Conservation (phyloP, 2,329 filamentous ascomycete species). For the Penicillium sp. region DNA sequence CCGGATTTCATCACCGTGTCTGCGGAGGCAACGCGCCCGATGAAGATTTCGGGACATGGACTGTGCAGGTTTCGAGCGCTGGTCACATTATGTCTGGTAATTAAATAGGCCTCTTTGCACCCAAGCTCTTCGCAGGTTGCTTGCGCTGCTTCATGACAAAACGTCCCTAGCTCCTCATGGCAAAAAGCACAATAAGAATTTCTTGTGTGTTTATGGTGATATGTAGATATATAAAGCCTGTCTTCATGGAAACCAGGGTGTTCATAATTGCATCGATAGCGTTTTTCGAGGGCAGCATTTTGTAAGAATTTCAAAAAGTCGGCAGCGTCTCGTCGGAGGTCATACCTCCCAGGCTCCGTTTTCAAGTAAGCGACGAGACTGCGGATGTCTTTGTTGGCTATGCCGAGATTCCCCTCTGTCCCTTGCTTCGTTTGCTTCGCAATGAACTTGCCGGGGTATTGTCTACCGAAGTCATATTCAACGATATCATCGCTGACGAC, state of each 20-base stretch:
- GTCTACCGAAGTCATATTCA: slow-evolving; percentile 31
- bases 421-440: slow-evolving; percentile 21
- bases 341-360: background rate
- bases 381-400: background rate
- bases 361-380: background rate
- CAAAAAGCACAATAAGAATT: background rate
- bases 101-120: background rate
- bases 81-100: background rate
- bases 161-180: background rate
- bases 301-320: background rate
- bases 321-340: background rate
- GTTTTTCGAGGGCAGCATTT: background rate
- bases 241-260: background rate
- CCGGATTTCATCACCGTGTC: slow-evolving; percentile 17
- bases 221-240: background rate
- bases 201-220: background rate
- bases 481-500: slow-evolving; percentile 29
- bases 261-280: background rate
- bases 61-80: background rate
- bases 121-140: slow-evolving; percentile 6
- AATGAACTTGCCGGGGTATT: slow-evolving; percentile 23
- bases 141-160: slow-evolving; percentile 3
- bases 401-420: slow-evolving; percentile 16
- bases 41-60: background rate
- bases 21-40: slow-evolving; percentile 8